Percentiles rank a stretch among this genome's conserved stretches.
These are phyloP conservation scores for Ogataea angusta DNA, from an alignment of 805 yeast genomes.

Conservation along the genomic window DNA sequence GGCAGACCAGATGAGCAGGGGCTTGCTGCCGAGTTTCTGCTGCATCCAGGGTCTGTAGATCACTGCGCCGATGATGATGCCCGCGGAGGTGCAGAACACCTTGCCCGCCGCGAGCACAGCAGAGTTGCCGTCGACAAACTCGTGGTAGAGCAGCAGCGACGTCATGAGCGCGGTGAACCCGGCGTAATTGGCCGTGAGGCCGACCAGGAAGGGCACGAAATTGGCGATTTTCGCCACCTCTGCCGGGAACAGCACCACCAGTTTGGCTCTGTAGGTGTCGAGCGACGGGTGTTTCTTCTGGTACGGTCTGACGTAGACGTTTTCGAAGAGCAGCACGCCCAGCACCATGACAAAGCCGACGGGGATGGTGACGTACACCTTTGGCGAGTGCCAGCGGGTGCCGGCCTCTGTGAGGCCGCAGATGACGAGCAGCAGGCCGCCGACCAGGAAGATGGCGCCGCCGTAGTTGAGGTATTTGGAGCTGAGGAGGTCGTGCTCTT, in stretches of 20 bases:
- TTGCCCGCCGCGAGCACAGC: slow-evolving; percentile 37
- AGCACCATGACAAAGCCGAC: slow-evolving; percentile 36
- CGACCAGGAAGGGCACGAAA: slow-evolving; percentile 17
- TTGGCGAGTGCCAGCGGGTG: slow-evolving; percentile 38
- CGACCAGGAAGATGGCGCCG: slow-evolving; percentile 26
- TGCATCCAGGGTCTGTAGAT: slow-evolving; percentile 14
- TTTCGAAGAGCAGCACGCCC: slow-evolving; percentile 32
- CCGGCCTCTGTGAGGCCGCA: slow-evolving; percentile 47
- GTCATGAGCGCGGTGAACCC: slow-evolving; percentile 8
- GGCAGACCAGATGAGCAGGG: slow-evolving; percentile 13
- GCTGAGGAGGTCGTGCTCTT: slow-evolving; percentile 20
- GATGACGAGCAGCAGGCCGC: slow-evolving; percentile 38
- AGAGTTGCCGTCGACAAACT: slow-evolving; percentile 30
- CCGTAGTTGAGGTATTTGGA: slow-evolving; percentile 11
- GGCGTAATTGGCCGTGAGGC: slow-evolving; percentile 8
- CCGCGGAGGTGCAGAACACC: slow-evolving; percentile 34
- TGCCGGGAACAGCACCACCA: slow-evolving; percentile 23
- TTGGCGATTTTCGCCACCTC: slow-evolving; percentile 20
- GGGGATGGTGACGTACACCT: slow-evolving; percentile 40
- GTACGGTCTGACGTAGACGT: slow-evolving; percentile 16
- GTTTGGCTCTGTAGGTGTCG: slow-evolving; percentile 14
- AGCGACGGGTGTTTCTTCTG: slow-evolving; percentile 3
- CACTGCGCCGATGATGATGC: slow-evolving; percentile 28
- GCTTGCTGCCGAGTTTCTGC: slow-evolving; percentile 22
- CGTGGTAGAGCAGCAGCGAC: slow-evolving; percentile 18